Base-by-base conservation (phyloP, 768 basidiomycete genomes). In the Candolleomyces eurysporus region DNA sequence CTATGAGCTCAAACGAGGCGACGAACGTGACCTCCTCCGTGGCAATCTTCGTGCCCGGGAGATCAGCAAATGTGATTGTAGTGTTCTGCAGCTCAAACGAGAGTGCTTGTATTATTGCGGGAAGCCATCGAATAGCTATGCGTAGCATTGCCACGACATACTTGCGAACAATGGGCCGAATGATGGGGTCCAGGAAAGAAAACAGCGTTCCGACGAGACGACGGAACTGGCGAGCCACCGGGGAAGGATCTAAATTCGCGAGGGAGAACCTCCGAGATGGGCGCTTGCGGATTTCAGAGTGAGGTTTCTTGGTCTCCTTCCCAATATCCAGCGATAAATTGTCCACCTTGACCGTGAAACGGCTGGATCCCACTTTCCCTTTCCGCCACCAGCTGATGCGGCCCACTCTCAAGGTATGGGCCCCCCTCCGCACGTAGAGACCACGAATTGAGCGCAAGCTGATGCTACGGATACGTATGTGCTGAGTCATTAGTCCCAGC, bases 391-490 rank as follows among this genome's bases (percentile, higher is more conserved):
- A 90, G 55, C 86, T 82, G 50, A 93, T 82, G 57, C 91, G 86
- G 61, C 92, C 89, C n/a, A 88, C 78, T 32, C 79, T 81, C 75
- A 83, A 83, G 30, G 80, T 83, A 57, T 79, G 75, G 53, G 70
- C 73, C 31, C 86, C 86, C 32, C 76, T 77, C 50, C 84, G 81
- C 62, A 90, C 81, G 72, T 88, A 91, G 21, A 92, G 75, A 39
- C 91, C 91, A 57, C 90, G 87, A 61, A 93, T 84, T 19, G 91
- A 93, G 58, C 89, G 83, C 43, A 89, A 75, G 68, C 91, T 92
- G 59, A 92, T 81, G 69, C 88, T 91, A 45, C 86, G 83, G 39
- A 91, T 79, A 32, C 87, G 85, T 62, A 92, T 76, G 65, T 81
- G 85, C 51, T 81, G 80, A n/a, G 87, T 88, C 58, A 85, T 73